Evolutionary conservation across 306 rosid genomes (phyloP).

Genomic region (Spatholobus suberectus): DNA sequence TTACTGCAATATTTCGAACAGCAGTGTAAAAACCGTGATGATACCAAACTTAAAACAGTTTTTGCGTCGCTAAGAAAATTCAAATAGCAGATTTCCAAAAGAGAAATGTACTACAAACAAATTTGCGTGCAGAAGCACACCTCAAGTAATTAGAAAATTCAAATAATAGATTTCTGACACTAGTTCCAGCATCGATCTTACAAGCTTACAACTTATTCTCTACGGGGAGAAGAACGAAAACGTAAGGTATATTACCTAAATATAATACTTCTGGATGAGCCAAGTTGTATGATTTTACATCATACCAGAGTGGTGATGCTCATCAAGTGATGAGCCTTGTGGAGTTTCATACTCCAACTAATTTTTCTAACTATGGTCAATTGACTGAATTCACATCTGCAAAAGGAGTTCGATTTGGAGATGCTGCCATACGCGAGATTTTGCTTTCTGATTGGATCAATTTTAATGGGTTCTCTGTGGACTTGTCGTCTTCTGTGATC

Average conservation of each 20-base stretch:
- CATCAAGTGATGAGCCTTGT: slow-evolving; percentile 67
- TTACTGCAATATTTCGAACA: background rate
- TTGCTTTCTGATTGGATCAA: slow-evolving; percentile 55
- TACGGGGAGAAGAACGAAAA: no score
- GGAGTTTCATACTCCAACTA: background rate
- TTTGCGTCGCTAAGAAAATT: slow-evolving; percentile 10
- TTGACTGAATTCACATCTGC: slow-evolving; percentile 57
- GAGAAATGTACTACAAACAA: background rate
- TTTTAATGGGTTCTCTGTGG: slow-evolving; percentile 44
- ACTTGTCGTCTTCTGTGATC: slow-evolving; percentile 50
- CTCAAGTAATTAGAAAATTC: background rate
- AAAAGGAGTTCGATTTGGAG: slow-evolving; percentile 73
- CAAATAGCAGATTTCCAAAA: background rate
- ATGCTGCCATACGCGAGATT: slow-evolving; percentile 45
- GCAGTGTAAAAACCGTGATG: background rate
- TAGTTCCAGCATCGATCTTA: background rate
- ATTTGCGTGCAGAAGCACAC: slow-evolving; percentile 11
- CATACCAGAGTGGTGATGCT: slow-evolving; percentile 31
- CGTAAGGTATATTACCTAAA: no score
- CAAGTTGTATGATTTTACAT: slow-evolving; percentile 16
- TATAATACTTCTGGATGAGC: background rate
- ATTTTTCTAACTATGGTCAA: background rate
- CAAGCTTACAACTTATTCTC: no score
- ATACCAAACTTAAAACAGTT: background rate
- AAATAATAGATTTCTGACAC: background rate